Evolutionary conservation across 768 basidiomycete species (phyloP).

Genomic region (Sporobolomyces phaffii): DNA sequence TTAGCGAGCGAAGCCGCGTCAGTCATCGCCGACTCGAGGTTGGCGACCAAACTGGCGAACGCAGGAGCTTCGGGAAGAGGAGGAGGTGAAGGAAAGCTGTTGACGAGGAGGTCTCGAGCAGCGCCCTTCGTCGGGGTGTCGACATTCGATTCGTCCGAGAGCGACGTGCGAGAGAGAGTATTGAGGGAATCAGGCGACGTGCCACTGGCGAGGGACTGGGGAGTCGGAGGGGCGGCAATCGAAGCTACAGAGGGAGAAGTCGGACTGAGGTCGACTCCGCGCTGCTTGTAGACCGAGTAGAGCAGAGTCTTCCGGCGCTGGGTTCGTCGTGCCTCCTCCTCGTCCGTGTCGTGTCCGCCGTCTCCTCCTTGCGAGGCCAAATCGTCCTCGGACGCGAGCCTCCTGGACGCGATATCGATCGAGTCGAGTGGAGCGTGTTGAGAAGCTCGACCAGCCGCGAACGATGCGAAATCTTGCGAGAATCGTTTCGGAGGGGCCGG

Average conservation of each 20-base stretch:
- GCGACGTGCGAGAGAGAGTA: constrained; percentile 12
- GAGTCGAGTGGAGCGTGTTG: constrained; percentile 13
- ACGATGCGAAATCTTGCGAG: constrained; percentile 17
- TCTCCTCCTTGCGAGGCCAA: constrained; percentile 17
- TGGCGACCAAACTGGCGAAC: constrained; percentile 7
- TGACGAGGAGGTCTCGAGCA: constrained; percentile 3
- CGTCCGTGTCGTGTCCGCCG: constrained; percentile 7
- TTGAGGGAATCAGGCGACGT: constrained; percentile 5
- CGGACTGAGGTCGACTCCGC: constrained; percentile 14
- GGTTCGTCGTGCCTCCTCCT: constrained; percentile 14
- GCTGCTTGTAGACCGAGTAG: constrained; percentile 25
- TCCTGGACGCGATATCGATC: constrained; percentile 19
- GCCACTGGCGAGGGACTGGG: neutral
- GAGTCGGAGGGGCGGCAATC: neutral
- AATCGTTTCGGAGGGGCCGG: neutral
- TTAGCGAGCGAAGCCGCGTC: constrained; percentile 6
- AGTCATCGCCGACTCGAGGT: constrained; percentile 10
- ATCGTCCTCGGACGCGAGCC: constrained; percentile 24
- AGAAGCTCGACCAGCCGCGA: constrained; percentile 1
- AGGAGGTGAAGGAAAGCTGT: constrained; percentile 15
- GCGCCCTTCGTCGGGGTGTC: constrained; percentile 15
- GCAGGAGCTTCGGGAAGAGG: constrained; percentile 3
- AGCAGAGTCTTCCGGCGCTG: constrained; percentile 18
- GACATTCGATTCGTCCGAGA: constrained; percentile 19
- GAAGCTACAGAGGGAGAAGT: neutral